Percentiles rank a stretch among this genome's conserved stretches.
phyloP scores from a whole-genome alignment of 169 alveolate species.

The Plasmodium cynomolgi region DNA sequence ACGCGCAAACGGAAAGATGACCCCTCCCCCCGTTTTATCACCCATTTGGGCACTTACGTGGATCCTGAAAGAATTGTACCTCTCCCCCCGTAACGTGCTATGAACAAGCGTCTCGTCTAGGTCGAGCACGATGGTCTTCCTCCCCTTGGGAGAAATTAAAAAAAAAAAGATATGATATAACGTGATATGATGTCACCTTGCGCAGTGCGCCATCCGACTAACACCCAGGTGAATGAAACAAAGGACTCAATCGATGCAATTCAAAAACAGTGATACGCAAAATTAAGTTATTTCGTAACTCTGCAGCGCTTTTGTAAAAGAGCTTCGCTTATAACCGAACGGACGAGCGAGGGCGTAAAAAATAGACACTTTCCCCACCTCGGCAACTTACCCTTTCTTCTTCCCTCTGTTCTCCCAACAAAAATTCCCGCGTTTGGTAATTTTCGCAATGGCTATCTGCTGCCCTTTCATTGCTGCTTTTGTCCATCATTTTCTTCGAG shows the following conservation, averaged over 20 bases:
- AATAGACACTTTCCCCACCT: background rate
- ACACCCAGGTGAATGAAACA: background rate
- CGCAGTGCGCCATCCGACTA: background rate
- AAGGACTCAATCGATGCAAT: background rate
- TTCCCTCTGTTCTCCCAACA: constrained; percentile 50
- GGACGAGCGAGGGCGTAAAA: background rate
- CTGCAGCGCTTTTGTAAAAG: background rate
- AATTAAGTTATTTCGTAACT: background rate
- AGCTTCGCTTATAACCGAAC: background rate
- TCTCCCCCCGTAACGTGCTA: constrained; percentile 77
- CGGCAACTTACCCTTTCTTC: constrained; percentile 12
- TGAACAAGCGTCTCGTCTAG: constrained; percentile 86
- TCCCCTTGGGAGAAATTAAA: constrained; percentile 72
- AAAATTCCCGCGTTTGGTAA: background rate
- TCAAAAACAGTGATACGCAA: background rate
- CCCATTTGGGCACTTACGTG: constrained; percentile 24
- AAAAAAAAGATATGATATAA: background rate
- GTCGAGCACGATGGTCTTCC: constrained; percentile 82
- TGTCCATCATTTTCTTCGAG: constrained; percentile 1
- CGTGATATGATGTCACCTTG: background rate
- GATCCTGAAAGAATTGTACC: constrained; percentile 77
- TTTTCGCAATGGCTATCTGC: constrained; percentile 3
- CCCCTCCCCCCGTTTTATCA: background rate
- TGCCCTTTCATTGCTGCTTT: background rate
- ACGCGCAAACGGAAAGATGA: background rate